A percentile compares a stretch with the other conserved stretches of the same genome.
Conservation (phyloP, 345 rosid species). For the Ceriops tagal region DNA sequence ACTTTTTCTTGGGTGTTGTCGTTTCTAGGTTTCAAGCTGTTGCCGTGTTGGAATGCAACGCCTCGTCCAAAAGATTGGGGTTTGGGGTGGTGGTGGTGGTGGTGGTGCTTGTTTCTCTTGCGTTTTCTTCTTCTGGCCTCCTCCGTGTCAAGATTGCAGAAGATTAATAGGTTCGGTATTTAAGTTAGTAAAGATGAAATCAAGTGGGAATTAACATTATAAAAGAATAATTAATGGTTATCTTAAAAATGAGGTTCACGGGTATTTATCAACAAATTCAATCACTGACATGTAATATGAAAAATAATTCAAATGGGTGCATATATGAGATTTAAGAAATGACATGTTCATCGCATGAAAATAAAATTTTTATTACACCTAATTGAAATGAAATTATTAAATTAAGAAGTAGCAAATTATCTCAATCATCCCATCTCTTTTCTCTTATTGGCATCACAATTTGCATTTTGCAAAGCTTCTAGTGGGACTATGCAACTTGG, state of each 20-base stretch:
- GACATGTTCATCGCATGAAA: neutral
- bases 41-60: neutral
- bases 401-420: too few relatives aligned
- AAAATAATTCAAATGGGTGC: too few relatives aligned
- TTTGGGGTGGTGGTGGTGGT: slow-evolving; percentile 17
- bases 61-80: slow-evolving; percentile 10
- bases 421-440: neutral
- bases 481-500: too few relatives aligned
- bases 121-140: slow-evolving; percentile 46
- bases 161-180: too few relatives aligned
- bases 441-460: neutral
- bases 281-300: too few relatives aligned
- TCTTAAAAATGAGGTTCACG: too few relatives aligned
- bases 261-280: too few relatives aligned
- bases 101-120: slow-evolving; percentile 36
- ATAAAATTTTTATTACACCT: neutral
- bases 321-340: neutral
- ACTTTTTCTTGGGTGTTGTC: too few relatives aligned
- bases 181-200: too few relatives aligned
- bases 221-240: too few relatives aligned
- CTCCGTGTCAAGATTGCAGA: slow-evolving; percentile 24
- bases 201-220: neutral
- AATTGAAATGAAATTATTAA: too few relatives aligned
- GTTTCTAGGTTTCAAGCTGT: slow-evolving; percentile 20
- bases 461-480: too few relatives aligned